Base-by-base conservation (phyloP, 2,329 filamentous ascomycete species). In the Fusarium sp. region DNA sequence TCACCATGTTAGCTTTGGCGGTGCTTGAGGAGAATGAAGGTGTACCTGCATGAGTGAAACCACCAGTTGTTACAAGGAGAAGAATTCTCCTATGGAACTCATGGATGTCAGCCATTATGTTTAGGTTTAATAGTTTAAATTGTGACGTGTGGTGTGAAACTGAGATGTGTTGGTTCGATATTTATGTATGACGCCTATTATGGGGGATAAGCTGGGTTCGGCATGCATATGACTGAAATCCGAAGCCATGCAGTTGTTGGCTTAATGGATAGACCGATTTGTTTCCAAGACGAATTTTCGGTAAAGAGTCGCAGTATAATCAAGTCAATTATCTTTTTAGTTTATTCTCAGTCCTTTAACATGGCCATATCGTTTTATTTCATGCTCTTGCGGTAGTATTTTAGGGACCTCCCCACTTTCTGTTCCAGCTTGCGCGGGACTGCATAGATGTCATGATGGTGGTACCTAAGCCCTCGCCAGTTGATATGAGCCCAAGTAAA, bases 31-130 rank as follows among this genome's bases (percentile, higher is more conserved):
- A 40, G 33, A 23, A 27, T 33, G 40, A 23, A 45, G 35, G n/a
- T 33, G 25, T 51, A 74, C 75, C 72, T 21, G 77, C 77, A 45
- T 79, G 76, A 6, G 77, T 79, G 51, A 77, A 79, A 31, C 78
- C 78, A n/a, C 78, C 77, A 5, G 73, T 74, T 5, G 77, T 78
- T 20, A 72, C 77, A 9, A 78, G 72, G 27, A 79, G 68, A 42
- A 80, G 72, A 21, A 79, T 74, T 27, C 54, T 66, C 25, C 72
- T 63, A 5, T 25, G 39, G 33, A 58, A 62, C 3, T 57, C 47
- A 25, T 48, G 53, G 21, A 40, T 54, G 41, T 58, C 59, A 47
- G 64, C 46, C 65, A 71, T 74, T 58, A 35, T 27, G 36, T 35
- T 36, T 45, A 48, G 18, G 11, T 43, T 58, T 37, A 46, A 37